Conservation (phyloP, 169 alveolate species). For the Babesia divergens region DNA sequence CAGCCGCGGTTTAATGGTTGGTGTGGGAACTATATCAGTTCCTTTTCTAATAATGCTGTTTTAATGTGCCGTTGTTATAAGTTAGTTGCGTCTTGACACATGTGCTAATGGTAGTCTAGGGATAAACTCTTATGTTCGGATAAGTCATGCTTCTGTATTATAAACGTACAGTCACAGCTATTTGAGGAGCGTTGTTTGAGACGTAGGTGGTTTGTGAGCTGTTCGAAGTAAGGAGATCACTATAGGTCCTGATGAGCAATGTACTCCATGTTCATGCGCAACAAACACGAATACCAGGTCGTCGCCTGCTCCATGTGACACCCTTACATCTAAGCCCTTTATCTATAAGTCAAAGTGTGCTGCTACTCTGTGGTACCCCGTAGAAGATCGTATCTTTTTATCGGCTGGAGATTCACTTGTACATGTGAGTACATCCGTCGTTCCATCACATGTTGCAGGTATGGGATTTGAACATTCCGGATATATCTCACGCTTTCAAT, state of each 20-base stretch:
- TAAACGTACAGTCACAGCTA: conserved; percentile 12
- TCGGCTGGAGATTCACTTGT: conserved; percentile 46
- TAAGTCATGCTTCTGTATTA: conserved; percentile 33
- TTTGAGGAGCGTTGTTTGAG: conserved; percentile 4
- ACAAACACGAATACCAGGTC: background rate
- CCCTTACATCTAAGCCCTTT: conserved; percentile 19
- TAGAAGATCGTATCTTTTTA: conserved; percentile 17
- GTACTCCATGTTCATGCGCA: conserved; percentile 32
- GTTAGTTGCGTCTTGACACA: background rate
- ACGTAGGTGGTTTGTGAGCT: background rate
- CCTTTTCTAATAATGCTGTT: no score
- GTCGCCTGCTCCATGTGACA: conserved; percentile 28
- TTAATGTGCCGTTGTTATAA: background rate
- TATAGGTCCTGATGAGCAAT: background rate
- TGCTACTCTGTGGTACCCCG: conserved; percentile 46
- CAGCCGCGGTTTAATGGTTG: no score
- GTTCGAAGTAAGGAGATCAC: background rate
- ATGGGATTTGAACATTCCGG: conserved; percentile 42
- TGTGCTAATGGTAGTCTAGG: conserved; percentile 1
- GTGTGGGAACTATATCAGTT: no score
- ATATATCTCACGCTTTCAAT: conserved; percentile 31
- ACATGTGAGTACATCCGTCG: conserved; percentile 5
- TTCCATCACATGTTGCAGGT: conserved; percentile 4
- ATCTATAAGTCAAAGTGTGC: conserved; percentile 29
- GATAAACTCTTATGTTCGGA: conserved; percentile 33